Evolutionary conservation across 2,329 filamentous ascomycete genomes (phyloP).

Genomic region (Trichoderma sp.): DNA sequence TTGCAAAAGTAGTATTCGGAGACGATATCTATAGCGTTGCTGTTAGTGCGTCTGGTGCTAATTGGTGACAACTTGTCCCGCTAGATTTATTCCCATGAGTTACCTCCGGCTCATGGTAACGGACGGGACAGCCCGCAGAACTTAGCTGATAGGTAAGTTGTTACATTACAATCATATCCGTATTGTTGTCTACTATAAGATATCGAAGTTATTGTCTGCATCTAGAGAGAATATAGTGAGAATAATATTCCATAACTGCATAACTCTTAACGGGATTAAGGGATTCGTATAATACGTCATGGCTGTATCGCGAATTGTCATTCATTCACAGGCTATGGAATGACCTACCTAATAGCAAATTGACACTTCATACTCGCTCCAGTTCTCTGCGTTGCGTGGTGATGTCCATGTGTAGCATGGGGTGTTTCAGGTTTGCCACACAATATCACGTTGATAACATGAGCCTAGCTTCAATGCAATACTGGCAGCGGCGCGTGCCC

Average conservation of each 20-base stretch:
- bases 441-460: neutral
- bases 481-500: neutral
- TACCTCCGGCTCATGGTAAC: neutral
- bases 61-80: neutral
- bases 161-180: neutral
- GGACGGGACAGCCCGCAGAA: neutral
- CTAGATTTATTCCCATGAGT: neutral
- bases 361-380: neutral
- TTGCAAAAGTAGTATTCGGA: neutral
- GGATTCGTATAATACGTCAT: neutral
- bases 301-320: neutral
- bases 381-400: neutral
- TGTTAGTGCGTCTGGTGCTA: neutral
- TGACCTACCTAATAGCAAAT: neutral
- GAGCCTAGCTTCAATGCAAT: neutral
- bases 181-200: neutral
- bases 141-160: neutral
- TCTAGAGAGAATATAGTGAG: neutral
- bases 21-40: neutral
- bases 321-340: neutral
- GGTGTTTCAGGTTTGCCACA: neutral
- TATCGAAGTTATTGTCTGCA: neutral
- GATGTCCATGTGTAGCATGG: neutral
- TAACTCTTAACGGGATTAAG: neutral
- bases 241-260: neutral